Conservation (phyloP, 192 early-diverging fungal species). For the Funneliformis mosseae region DNA sequence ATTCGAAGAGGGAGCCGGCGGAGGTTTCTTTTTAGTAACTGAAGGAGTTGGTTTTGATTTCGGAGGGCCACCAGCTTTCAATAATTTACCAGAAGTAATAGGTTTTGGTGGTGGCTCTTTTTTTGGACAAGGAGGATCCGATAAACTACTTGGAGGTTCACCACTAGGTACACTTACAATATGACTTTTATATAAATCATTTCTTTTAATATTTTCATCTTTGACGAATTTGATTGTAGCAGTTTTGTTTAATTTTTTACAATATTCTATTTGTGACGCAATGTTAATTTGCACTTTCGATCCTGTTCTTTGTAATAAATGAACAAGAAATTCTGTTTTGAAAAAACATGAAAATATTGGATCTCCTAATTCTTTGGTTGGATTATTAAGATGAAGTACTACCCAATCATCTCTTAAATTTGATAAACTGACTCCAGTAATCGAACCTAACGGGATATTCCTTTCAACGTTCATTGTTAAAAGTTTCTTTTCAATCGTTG, state of each 20-base stretch:
- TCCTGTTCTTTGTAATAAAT: constrained; percentile 59
- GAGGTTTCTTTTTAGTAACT: constrained; percentile 5
- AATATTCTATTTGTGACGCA: constrained; percentile 60
- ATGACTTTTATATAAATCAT: constrained; percentile 71
- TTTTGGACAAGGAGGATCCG: constrained; percentile 44
- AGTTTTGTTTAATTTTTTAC: constrained; percentile 72
- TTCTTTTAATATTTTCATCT: constrained; percentile 56
- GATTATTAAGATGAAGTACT: constrained; percentile 57
- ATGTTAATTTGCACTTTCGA: constrained; percentile 63
- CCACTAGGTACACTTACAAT: constrained; percentile 64
- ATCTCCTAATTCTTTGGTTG: constrained; percentile 60
- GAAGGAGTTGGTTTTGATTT: constrained; percentile 15
- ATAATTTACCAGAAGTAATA: constrained; percentile 42
- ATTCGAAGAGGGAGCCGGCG: constrained; percentile 24
- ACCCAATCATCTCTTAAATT: constrained; percentile 75
- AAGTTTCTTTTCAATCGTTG: constrained; percentile 57
- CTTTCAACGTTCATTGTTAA: constrained; percentile 56
- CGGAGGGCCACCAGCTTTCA: constrained; percentile 34
- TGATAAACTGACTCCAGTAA: constrained; percentile 67
- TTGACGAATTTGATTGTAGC: constrained; percentile 76
- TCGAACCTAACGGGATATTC: constrained; percentile 53
- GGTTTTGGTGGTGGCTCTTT: constrained; percentile 37
- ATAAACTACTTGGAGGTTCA: constrained; percentile 60
- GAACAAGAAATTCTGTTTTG: constrained; percentile 74
- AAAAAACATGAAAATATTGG: constrained; percentile 64